Conservation (phyloP, 495 filamentous ascomycete species). For the Neurospora sublineolata region DNA sequence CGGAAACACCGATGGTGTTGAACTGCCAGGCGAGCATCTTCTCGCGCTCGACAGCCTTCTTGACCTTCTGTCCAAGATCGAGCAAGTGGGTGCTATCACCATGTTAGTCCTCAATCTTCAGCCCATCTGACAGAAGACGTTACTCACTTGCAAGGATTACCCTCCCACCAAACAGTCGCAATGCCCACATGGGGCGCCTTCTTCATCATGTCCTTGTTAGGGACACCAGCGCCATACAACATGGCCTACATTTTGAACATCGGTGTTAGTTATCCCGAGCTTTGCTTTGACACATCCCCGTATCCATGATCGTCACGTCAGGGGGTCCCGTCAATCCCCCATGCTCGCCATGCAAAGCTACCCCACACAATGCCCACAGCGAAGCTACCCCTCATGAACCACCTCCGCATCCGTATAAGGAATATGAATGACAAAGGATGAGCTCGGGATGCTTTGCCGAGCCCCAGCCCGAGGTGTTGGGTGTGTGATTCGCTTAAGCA, state of each 20-base stretch:
- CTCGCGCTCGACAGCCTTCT: constrained; percentile 66
- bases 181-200: constrained; percentile 81
- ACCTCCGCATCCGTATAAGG: not conserved
- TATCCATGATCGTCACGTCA: not conserved
- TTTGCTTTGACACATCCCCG: not conserved
- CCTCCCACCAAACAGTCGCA: constrained; percentile 95
- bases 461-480: not conserved
- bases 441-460: not conserved
- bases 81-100: constrained; percentile 46
- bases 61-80: constrained; percentile 82
- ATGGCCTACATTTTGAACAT: constrained; percentile 52
- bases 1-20: constrained; percentile 87
- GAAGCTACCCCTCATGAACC: not conserved
- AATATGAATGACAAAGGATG: not conserved
- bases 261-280: constrained; percentile 2
- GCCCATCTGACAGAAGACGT: not conserved
- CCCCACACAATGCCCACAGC: not conserved
- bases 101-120: constrained; percentile 5
- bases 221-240: constrained; percentile 89
- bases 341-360: not conserved
- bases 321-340: not conserved
- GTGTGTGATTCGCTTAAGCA: not conserved
- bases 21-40: constrained; percentile 89
- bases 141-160: constrained; percentile 64
- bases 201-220: constrained; percentile 74